phyloP scores from a whole-genome alignment of 768 basidiomycete genomes.

The Lactarius trivialis region DNA sequence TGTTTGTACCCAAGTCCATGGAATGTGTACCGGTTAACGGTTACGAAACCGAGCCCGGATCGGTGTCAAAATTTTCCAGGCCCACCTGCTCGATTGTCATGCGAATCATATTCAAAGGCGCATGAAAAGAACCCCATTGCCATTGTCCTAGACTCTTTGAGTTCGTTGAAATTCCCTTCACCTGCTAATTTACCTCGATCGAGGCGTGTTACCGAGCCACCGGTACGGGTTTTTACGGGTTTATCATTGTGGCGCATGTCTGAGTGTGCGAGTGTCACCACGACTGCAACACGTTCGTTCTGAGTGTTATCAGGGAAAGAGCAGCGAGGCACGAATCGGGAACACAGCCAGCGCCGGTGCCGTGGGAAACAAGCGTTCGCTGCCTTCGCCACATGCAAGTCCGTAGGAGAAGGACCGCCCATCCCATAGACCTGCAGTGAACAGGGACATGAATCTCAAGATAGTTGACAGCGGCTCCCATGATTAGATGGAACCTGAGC shows the following conservation, averaged over 20 bases:
- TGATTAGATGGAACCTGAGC: background rate
- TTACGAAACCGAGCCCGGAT: background rate
- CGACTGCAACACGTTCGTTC: background rate
- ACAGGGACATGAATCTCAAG: background rate
- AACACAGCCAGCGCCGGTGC: background rate
- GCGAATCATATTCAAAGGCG: background rate
- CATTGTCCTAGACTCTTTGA: background rate
- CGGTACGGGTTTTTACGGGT: background rate
- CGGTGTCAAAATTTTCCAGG: background rate
- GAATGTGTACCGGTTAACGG: background rate
- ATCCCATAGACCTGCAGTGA: background rate
- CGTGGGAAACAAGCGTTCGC: background rate
- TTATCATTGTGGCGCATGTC: background rate
- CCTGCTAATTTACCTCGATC: background rate
- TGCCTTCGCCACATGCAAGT: slow-evolving; percentile 6
- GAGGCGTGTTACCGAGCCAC: background rate
- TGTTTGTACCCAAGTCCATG: background rate
- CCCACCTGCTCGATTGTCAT: background rate
- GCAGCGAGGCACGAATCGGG: background rate
- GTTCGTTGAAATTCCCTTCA: background rate
- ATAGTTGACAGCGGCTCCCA: background rate
- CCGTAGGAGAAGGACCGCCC: background rate
- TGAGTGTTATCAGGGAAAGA: background rate
- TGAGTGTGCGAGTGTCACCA: background rate
- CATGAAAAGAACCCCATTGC: background rate